These are phyloP conservation scores for Yamadazyma conglobata DNA, from an alignment of 1,139 yeast species.

Conservation along the genomic window DNA sequence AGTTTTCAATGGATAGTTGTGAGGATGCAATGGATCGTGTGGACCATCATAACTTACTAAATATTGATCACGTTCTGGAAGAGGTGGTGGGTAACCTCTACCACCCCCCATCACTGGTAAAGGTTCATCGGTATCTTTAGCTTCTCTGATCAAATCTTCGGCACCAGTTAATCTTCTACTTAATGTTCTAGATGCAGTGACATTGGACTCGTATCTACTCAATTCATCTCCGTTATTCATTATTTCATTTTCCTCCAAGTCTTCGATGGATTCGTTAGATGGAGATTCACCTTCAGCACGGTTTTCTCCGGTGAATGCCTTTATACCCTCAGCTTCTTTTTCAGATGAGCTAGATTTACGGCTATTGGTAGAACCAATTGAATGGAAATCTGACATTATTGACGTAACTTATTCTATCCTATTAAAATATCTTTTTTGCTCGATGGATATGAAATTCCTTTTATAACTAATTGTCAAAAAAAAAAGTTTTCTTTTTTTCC, in stretches of 20 bases:
- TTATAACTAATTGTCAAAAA: neutral
- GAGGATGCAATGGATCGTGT: constrained; percentile 48
- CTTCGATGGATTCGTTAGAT: constrained; percentile 1
- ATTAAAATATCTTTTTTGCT: neutral
- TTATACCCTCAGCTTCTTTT: constrained; percentile 6
- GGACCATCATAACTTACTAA: constrained; percentile 47
- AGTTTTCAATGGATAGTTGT: constrained; percentile 37
- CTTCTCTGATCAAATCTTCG: constrained; percentile 24
- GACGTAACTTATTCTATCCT: too few species aligned
- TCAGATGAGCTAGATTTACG: constrained; percentile 8
- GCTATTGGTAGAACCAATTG: constrained; percentile 9
- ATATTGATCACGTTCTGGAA: constrained; percentile 33
- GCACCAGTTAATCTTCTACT: constrained; percentile 34
- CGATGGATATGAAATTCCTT: neutral
- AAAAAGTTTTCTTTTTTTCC: neutral
- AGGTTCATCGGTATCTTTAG: constrained; percentile 25
- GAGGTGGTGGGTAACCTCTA: constrained; percentile 33
- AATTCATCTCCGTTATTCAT: constrained; percentile 23
- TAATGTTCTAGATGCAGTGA: constrained; percentile 23
- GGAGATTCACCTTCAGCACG: constrained; percentile 1
- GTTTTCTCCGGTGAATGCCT: constrained; percentile 4
- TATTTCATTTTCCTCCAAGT: constrained; percentile 3
- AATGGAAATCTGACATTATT: constrained; percentile 7
- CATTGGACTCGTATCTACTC: constrained; percentile 25
- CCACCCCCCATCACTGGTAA: constrained; percentile 40